Evolutionary conservation across 2,329 filamentous ascomycete species (phyloP).

Genomic region (Alternaria dauci): DNA sequence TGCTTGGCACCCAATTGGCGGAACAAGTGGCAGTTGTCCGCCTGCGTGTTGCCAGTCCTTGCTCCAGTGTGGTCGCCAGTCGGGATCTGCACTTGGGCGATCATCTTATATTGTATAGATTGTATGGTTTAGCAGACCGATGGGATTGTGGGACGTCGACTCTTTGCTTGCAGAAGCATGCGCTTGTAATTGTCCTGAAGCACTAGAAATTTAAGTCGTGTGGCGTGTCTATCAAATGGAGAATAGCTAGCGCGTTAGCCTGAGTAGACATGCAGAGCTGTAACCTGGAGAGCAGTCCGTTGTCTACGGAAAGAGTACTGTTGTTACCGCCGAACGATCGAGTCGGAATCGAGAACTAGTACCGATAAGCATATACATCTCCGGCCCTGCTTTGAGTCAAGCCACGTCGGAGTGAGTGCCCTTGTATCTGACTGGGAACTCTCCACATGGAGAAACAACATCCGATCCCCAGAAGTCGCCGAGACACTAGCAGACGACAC

Average conservation of each 20-base stretch:
- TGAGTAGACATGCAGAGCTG: constrained; percentile 56
- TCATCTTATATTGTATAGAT: no score
- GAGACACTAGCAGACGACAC: constrained; percentile 50
- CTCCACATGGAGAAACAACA: not conserved
- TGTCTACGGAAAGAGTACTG: constrained; percentile 47
- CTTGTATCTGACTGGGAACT: not conserved
- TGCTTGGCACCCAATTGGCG: no score
- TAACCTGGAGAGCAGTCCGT: constrained; percentile 55
- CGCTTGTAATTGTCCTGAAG: no score
- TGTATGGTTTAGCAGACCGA: no score
- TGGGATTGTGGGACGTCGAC: no score
- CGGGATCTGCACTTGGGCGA: no score
- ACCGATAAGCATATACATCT: constrained; percentile 57
- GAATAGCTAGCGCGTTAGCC: constrained; percentile 50
- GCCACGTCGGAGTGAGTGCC: constrained; percentile 49
- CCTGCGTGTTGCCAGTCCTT: no score
- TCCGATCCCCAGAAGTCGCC: constrained; percentile 35
- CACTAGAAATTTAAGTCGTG: constrained; percentile 32
- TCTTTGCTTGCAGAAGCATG: no score
- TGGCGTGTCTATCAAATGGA: constrained; percentile 43
- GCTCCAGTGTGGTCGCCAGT: no score
- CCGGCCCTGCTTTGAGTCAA: constrained; percentile 57
- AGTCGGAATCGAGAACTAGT: constrained; percentile 21
- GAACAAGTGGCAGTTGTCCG: no score
- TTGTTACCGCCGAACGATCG: constrained; percentile 50